Conservation (phyloP, 2,329 filamentous ascomycete genomes). For the Monilinia fructicola region DNA sequence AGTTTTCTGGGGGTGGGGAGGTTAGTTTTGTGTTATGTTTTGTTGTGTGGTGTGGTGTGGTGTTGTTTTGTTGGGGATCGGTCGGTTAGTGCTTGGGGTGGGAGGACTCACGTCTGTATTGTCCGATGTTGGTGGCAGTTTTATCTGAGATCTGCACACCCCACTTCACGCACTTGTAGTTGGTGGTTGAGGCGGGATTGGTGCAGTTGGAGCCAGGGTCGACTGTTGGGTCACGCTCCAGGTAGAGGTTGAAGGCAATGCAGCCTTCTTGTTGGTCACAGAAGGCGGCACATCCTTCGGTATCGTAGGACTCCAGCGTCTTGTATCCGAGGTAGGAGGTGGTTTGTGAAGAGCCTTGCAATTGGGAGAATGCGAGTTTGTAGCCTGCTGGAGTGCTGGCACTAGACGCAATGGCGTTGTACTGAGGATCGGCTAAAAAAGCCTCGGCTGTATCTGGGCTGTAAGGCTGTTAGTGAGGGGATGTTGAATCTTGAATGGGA, state of each 20-base stretch:
- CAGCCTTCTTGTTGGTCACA: conserved; percentile 40
- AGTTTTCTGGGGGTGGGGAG: conserved; percentile 25
- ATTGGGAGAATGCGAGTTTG: conserved; percentile 38
- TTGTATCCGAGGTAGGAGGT: conserved; percentile 36
- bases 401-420: not conserved
- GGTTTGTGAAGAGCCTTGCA: conserved; percentile 39
- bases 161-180: conserved; percentile 43
- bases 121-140: conserved; percentile 41
- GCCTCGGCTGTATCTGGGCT: conserved; percentile 14
- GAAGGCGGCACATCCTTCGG: conserved; percentile 35
- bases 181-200: conserved; percentile 41
- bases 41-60: too few species aligned
- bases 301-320: conserved; percentile 39
- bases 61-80: too few species aligned
- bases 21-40: too few species aligned
- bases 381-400: conserved; percentile 40
- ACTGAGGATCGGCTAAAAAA: conserved; percentile 4
- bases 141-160: conserved; percentile 37
- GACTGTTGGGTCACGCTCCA: conserved; percentile 42
- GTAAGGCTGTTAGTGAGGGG: not conserved
- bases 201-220: conserved; percentile 38
- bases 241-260: conserved; percentile 42
- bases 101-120: conserved; percentile 34
- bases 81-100: too few species aligned
- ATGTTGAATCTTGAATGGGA: accelerated